phyloP scores from a whole-genome alignment of 331 rosid species.

The Quercus tomentella region DNA sequence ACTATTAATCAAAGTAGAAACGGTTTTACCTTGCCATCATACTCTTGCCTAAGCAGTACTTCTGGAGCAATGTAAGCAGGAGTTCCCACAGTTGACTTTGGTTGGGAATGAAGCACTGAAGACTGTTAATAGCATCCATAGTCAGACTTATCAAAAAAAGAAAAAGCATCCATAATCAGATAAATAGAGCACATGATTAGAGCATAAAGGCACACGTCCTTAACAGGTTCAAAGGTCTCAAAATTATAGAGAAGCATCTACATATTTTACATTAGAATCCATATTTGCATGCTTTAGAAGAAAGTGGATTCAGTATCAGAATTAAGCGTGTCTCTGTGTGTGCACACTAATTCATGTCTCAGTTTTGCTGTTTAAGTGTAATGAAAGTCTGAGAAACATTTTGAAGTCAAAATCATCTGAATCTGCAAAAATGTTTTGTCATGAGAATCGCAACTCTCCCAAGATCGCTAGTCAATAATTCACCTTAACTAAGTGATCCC shows the following conservation, averaged over 20 bases:
- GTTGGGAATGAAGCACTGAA: constrained; percentile 93
- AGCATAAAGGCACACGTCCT: background rate
- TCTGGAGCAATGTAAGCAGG: constrained; percentile 99
- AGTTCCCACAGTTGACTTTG: constrained; percentile 94
- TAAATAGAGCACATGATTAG: background rate
- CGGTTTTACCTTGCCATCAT: constrained; percentile 82
- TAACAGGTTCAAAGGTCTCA: background rate
- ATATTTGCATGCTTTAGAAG: background rate
- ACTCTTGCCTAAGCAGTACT: constrained; percentile 78
- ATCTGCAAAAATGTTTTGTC: background rate
- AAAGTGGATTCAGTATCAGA: background rate
- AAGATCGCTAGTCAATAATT: background rate
- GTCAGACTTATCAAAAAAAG: constrained; percentile 12
- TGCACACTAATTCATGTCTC: no score
- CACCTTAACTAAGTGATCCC: background rate
- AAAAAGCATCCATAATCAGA: constrained; percentile 21
- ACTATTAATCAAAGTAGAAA: constrained; percentile 5
- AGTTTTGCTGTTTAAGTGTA: background rate
- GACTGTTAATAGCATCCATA: constrained; percentile 52
- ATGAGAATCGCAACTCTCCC: background rate
- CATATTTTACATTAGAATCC: background rate
- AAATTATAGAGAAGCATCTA: background rate
- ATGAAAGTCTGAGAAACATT: background rate
- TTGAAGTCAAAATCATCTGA: background rate
- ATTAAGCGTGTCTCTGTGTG: background rate